Evolutionary conservation across 768 basidiomycete species (phyloP), one percentile per base, ranked within the genome.

Genomic region (Agrocybe pediades): DNA sequence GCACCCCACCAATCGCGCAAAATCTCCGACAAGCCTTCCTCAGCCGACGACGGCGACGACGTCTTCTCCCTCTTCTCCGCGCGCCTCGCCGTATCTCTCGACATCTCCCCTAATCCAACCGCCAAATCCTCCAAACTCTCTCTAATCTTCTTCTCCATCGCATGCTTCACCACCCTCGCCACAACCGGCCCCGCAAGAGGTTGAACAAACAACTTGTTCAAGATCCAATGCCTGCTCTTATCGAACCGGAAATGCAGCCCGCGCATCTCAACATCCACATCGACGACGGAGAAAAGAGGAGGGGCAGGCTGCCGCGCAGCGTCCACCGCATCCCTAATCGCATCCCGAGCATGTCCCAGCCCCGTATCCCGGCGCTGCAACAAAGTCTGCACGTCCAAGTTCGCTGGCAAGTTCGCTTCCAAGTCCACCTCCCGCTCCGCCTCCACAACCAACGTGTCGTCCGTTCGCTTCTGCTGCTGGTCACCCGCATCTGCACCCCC

Each of bases 141-240:
- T 39, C 58, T 62, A 16, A 72, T 54, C 47, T 65, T 66, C 42
- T 66, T 64, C 46, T 73, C 68, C 33, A 74, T 17, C 6, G 62
- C 54, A 5, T 48, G 50, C 49, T 65, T 60, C 40, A 70, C 55
- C 29, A 72, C 43, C 9, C 62, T 53, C 3, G 63, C 58, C 9
- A 74, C 65, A 1, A 67, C 33, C 0, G 74, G 69, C 5, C 68
- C 69, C 0, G 70, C 68, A 17, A 75, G 64, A 0, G 70, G 73
- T 50, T 75, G 69, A 17, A 75, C 54, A 6, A 73, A 41, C 8
- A 69, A 41, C 21, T 70, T 75, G 57, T 75, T 75, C 19, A 75
- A 46, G 30, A 75, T 66, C 72, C 72, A 75, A 46, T 77, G 74
- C 45, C 67, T 64, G 56, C 72, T 74, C 49, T 70, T 49, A 25